Base-by-base conservation (phyloP, 2,329 filamentous ascomycete species). In the Sclerotinia sclerotiorum region DNA sequence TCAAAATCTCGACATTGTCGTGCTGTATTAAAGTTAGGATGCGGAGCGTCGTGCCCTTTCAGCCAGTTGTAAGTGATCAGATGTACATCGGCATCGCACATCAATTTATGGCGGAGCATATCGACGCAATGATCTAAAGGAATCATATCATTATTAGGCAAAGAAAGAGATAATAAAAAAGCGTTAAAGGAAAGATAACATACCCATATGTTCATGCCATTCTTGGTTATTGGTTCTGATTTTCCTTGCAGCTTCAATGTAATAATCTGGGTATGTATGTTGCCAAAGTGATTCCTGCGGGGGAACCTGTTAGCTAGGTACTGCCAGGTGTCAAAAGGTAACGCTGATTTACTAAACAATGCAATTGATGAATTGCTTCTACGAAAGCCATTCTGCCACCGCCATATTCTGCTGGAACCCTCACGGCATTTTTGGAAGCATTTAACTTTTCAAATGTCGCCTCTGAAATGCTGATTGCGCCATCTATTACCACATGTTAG, bases 1-100 rank as follows among this genome's bases (percentile, higher is more conserved):
- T 67, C 65, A 32, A 67, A 67, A 62, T 51, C 42, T 52, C 65
- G 65, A 61, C 65, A 67, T 60, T 67, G 55, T n/a, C 56, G 56
- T 27, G 24, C 54, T 21, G 39, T 61, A 51, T 61, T 67, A 29
- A 67, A 67, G 17, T 55, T 67, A 21, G 65, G 65, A 39, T 61
- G 65, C 2, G 65, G 55, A n/a, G 24, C 24, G 15, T 67, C 44
- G 51, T 67, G 65, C 1, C 56, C 55, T 21, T 61, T 61, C 15
- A 52, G 15, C 65, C 65, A 67, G 46, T 67, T 67, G 24, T 67
- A 67, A 5, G 56, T 62, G 32, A 67, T 19, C 11, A 61, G 21
- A 32, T 54, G 44, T 42, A 67, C 56, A 44, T 67, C 65, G n/a
- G 65, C 56, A 52, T 67, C 65, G 44, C 65, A 67, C 54, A 67